Conservation (phyloP, 2,329 filamentous ascomycete genomes). For the Blastomyces emzantsi region DNA sequence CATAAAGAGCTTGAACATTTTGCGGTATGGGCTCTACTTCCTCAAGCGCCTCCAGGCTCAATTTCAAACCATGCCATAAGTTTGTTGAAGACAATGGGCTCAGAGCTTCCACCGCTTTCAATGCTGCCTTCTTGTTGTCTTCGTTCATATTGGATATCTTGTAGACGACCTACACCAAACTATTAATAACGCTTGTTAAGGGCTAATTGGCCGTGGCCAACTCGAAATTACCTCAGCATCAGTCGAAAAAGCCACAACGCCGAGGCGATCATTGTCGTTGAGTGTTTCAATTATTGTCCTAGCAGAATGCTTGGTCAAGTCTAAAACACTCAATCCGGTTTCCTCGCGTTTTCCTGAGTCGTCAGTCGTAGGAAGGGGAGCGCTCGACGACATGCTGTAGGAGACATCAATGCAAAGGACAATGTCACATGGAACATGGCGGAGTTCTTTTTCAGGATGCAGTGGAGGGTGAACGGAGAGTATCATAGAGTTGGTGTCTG, state of each 20-base stretch:
- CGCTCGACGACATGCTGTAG: constrained; percentile 44
- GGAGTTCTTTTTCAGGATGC: constrained; percentile 16
- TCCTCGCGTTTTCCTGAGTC: constrained; percentile 32
- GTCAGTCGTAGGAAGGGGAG: constrained; percentile 38
- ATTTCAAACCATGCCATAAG: constrained; percentile 49
- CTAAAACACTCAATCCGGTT: constrained; percentile 47
- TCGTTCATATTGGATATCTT: constrained; percentile 41
- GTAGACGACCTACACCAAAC: constrained; percentile 30
- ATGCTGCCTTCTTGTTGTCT: constrained; percentile 37
- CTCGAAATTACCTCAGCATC: constrained; percentile 27
- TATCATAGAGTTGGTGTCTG: constrained; percentile 16
- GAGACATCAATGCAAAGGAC: constrained; percentile 56
- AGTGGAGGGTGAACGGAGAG: constrained; percentile 19
- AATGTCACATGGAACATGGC: constrained; percentile 47
- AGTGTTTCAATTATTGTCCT: constrained; percentile 51
- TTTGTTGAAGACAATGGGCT: constrained; percentile 40
- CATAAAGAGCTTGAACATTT: constrained; percentile 25
- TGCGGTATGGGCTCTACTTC: constrained; percentile 21
- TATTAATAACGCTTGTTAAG: background rate
- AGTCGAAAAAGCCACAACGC: constrained; percentile 48
- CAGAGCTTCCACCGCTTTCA: constrained; percentile 40
- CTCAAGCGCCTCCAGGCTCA: constrained; percentile 44
- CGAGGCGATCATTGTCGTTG: constrained; percentile 46
- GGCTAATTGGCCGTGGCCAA: background rate
- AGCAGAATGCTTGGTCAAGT: constrained; percentile 53